These are phyloP conservation scores for Dactylonectria estremocensis DNA, from an alignment of 2,329 filamentous ascomycete genomes.

Conservation along the genomic window DNA sequence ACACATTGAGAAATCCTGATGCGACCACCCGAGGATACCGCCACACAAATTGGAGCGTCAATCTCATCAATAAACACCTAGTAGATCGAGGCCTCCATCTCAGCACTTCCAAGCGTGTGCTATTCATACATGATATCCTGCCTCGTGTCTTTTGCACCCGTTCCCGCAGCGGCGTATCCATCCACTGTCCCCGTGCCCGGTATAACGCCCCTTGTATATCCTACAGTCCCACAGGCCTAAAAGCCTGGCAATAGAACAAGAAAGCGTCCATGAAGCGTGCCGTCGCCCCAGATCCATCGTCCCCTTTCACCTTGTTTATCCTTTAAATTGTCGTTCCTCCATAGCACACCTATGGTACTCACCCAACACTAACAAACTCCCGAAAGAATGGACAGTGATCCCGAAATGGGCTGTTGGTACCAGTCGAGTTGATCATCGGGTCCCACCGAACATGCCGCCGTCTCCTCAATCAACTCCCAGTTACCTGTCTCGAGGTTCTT, in stretches of 20 bases:
- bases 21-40: too few relatives aligned
- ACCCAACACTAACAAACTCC: slow-evolving; percentile 37
- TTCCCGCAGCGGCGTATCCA: too few relatives aligned
- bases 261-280: slow-evolving; percentile 1
- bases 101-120: not conserved
- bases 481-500: slow-evolving; percentile 49
- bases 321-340: too few relatives aligned
- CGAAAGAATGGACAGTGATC: slow-evolving; percentile 47
- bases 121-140: not conserved
- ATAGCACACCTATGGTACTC: not conserved
- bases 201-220: slow-evolving; percentile 12
- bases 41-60: too few relatives aligned
- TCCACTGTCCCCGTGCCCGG: not conserved
- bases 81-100: not conserved
- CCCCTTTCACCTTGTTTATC: not conserved
- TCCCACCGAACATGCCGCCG: slow-evolving; percentile 50
- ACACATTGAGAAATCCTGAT: too few relatives aligned
- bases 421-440: slow-evolving; percentile 53
- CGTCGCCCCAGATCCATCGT: not conserved
- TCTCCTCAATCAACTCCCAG: slow-evolving; percentile 59
- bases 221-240: slow-evolving; percentile 5
- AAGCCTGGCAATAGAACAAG: slow-evolving; percentile 9
- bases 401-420: slow-evolving; percentile 55
- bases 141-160: too few relatives aligned
- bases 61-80: too few relatives aligned